phyloP scores from a whole-genome alignment of 176 grass and related monocot species.

The Bolboschoenus planiculmis region DNA sequence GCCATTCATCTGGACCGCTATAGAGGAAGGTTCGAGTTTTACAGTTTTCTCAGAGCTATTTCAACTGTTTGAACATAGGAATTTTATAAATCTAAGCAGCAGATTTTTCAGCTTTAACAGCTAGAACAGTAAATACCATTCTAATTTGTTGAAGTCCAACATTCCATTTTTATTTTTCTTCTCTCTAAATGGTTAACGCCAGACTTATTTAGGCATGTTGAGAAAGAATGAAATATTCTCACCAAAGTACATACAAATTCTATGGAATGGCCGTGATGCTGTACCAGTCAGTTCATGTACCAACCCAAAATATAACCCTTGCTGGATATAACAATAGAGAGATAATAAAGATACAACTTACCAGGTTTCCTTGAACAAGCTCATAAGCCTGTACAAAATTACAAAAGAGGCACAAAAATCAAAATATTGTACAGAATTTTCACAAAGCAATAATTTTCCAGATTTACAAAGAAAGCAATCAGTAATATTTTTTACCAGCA shows the following conservation, averaged over 20 bases:
- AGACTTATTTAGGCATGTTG: background rate
- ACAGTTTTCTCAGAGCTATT: too few relatives aligned
- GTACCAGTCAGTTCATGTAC: background rate
- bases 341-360: conserved; percentile 30
- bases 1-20: too few relatives aligned
- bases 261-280: background rate
- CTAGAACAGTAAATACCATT: background rate
- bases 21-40: too few relatives aligned
- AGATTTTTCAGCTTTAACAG: background rate
- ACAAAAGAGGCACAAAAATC: background rate
- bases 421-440: background rate
- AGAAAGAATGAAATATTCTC: background rate
- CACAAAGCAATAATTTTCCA: background rate
- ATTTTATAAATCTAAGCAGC: too few relatives aligned
- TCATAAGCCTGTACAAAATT: conserved; percentile 72
- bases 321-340: background rate
- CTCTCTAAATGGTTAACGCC: background rate
- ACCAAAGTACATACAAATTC: background rate
- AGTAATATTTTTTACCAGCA: conserved; percentile 47
- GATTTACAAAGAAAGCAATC: background rate
- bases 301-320: background rate
- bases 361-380: conserved; percentile 84
- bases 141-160: background rate
- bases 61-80: background rate
- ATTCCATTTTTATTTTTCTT: background rate